Base-by-base conservation (phyloP, 192 early-diverging fungal genomes). In the Coemansia sp. region DNA sequence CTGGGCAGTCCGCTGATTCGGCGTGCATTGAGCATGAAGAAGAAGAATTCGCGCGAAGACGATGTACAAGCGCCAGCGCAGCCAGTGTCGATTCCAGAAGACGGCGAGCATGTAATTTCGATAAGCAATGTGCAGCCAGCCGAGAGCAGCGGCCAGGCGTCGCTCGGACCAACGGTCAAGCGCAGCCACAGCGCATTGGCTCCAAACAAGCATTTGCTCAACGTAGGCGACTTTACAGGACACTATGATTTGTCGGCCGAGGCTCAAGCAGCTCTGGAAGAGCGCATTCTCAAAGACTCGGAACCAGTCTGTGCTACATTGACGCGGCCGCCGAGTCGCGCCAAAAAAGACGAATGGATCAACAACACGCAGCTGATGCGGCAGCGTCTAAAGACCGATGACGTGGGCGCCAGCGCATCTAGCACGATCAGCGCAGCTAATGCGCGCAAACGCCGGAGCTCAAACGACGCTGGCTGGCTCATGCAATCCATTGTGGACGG, bases 331-430 rank as follows among this genome's bases (percentile, higher is more conserved):
- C 21, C 31, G 1, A 49, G 48, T 27, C 68, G 64, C 23, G 67
- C 57, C 25, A 67, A 67, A 49, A 73, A 79, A 61, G 67, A 68
- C 59, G 75, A 79, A 51, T 79, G 76, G 76, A 73, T 79, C 22
- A 62, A 68, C 16, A 79, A 79, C 39, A 79, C 62, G 41, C 71
- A 79, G 64, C 61, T 61, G 21, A 41, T 79, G 49, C 54, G 76
- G 12, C 76, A 79, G 57, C 67, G 76, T 6, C 64, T 79, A 39
- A 45, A 45, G 41, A 71, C 67, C n/a, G 62, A 56, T 38, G 58
- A 61, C 45, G 61, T 19, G 2, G 26, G 37, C 17, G 53, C 49
- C 51, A 29, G 37, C 17, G 53, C 49, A 54, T 37, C 29, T 19
- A 41, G 12, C 17, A 43, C 65, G 7, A 23, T 48, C 17, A 35